Conservation (phyloP, 1,284 basidiomycete species). For the Gastroboletus turbinatus region DNA sequence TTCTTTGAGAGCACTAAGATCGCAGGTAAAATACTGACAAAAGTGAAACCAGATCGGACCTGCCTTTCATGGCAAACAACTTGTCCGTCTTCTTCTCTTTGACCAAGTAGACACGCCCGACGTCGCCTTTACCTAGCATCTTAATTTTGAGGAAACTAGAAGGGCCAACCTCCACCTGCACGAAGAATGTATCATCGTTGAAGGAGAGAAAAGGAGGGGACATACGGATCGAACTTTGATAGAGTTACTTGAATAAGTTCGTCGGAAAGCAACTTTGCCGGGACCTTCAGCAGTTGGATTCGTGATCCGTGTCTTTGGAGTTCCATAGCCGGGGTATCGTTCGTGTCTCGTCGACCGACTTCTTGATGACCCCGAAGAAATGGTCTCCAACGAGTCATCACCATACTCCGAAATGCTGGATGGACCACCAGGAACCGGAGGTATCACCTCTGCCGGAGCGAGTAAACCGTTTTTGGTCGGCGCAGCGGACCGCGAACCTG, state of each 20-base stretch:
- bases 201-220: slow-evolving; percentile 12
- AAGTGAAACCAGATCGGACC: slow-evolving; percentile 18
- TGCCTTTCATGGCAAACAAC: slow-evolving; percentile 96
- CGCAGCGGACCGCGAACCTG: slow-evolving; percentile 50
- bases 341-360: slow-evolving; percentile 43
- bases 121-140: slow-evolving; percentile 93
- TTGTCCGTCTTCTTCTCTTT: slow-evolving; percentile 93
- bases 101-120: slow-evolving; percentile 94
- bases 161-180: slow-evolving; percentile 86
- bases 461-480: slow-evolving; percentile 76
- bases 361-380: slow-evolving; percentile 70
- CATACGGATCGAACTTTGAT: slow-evolving; percentile 90
- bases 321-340: slow-evolving; percentile 26
- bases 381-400: slow-evolving; percentile 66
- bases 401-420: slow-evolving; percentile 55
- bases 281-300: slow-evolving; percentile 47
- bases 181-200: neutral
- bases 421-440: slow-evolving; percentile 48
- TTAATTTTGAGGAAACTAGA: slow-evolving; percentile 93
- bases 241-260: slow-evolving; percentile 96
- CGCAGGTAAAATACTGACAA: slow-evolving; percentile 35
- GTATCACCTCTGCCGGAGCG: slow-evolving; percentile 59
- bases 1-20: slow-evolving; percentile 87
- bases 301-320: slow-evolving; percentile 44
- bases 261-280: slow-evolving; percentile 75